A percentile compares a stretch with the other conserved stretches of the same genome.
These are phyloP conservation scores for Coffea eugenioides DNA, from an alignment of 257 asterid genomes.

Conservation along the genomic window DNA sequence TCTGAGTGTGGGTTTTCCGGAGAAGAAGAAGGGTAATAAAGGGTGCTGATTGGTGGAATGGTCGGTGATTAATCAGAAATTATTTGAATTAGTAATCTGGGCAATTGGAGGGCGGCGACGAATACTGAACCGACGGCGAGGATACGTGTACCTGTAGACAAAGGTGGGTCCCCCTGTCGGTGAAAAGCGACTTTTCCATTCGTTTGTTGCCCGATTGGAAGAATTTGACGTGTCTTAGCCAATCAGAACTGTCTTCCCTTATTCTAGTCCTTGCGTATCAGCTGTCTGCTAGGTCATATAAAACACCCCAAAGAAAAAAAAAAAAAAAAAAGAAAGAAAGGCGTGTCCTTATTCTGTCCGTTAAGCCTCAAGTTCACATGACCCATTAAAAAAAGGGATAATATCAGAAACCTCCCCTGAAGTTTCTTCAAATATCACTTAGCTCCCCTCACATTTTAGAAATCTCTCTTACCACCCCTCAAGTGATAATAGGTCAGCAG, in stretches of 20 bases:
- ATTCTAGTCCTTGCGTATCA: neutral
- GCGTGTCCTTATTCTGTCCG: no score
- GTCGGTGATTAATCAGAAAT: neutral
- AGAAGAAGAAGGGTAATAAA: neutral
- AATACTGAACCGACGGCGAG: slow-evolving; percentile 1
- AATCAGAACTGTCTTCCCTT: neutral
- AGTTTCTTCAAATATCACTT: no score
- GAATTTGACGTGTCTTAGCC: neutral
- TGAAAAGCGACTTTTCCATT: neutral
- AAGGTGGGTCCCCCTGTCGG: neutral
- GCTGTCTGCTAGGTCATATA: no score
- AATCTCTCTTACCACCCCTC: no score
- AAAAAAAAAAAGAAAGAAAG: no score
- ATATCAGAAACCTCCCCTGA: no score
- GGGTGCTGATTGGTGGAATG: neutral
- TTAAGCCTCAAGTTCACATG: no score
- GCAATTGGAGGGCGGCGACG: neutral
- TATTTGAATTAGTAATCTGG: neutral
- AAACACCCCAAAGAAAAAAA: no score
- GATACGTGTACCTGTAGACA: neutral
- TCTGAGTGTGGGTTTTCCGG: neutral
- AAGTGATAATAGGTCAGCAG: no score
- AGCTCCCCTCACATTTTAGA: no score
- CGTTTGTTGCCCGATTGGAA: neutral
- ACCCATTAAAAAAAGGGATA: no score